These are phyloP conservation scores for Abrus pulchellus DNA, from an alignment of 306 rosid genomes.

Conservation along the genomic window DNA sequence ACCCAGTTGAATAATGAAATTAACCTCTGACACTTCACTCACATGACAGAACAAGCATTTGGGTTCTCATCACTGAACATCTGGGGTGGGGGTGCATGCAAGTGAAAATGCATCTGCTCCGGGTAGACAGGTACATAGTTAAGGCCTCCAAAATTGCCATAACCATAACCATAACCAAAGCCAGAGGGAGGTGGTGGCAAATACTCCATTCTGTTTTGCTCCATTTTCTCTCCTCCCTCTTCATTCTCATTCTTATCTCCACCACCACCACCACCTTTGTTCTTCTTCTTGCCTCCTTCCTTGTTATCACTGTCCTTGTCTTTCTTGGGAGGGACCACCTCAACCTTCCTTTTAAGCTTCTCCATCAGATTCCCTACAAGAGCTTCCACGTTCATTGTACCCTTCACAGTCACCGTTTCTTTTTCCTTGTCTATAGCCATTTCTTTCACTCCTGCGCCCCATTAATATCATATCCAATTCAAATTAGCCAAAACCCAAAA, in stretches of 20 bases:
- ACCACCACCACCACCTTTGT: conserved; percentile 42
- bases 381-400: conserved; percentile 77
- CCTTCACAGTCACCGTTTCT: conserved; percentile 70
- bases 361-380: conserved; percentile 55
- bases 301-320: conserved; percentile 47
- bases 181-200: conserved; percentile 44
- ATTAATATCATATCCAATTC: neutral
- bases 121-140: conserved; percentile 48
- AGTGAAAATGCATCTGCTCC: conserved; percentile 51
- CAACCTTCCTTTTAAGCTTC: conserved; percentile 73
- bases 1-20: conserved; percentile 34
- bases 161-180: conserved; percentile 37
- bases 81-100: conserved; percentile 64
- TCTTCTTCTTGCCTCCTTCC: conserved; percentile 54
- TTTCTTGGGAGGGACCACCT: conserved; percentile 77
- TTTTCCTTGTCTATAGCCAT: conserved; percentile 71
- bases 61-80: conserved; percentile 97
- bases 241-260: conserved; percentile 32
- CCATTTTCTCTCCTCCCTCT: conserved; percentile 45
- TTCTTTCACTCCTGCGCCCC: conserved; percentile 58
- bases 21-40: conserved; percentile 42
- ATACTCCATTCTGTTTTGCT: conserved; percentile 44
- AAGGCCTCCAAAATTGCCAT: conserved; percentile 14
- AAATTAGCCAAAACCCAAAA: conserved; percentile 6
- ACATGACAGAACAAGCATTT: conserved; percentile 86